Evolutionary conservation across 2,329 filamentous ascomycete genomes (phyloP).

Genomic region (Mycosphaerella sp.): DNA sequence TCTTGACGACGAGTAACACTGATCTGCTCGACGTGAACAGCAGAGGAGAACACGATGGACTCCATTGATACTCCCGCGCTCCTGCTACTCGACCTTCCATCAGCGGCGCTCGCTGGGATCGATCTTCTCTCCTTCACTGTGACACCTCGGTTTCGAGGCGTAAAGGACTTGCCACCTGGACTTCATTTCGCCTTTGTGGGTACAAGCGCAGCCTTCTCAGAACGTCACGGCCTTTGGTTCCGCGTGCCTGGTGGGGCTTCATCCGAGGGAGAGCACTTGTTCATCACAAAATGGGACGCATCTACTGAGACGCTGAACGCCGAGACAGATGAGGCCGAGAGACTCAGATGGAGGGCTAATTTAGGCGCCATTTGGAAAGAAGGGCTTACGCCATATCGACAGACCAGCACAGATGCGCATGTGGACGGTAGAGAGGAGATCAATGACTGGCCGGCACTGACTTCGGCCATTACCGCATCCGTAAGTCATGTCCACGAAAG

Average conservation of each 20-base stretch:
- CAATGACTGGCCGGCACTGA: slow-evolving; percentile 50
- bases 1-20: not conserved
- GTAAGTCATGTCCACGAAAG: not conserved
- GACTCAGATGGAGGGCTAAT: slow-evolving; percentile 50
- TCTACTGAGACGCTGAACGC: slow-evolving; percentile 42
- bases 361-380: slow-evolving; percentile 52
- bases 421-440: slow-evolving; percentile 35
- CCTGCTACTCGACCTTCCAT: slow-evolving; percentile 42
- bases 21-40: not conserved
- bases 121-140: slow-evolving; percentile 57
- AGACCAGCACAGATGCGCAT: slow-evolving; percentile 32
- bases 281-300: slow-evolving; percentile 53
- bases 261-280: slow-evolving; percentile 33
- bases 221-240: slow-evolving; percentile 59
- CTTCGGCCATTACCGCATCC: slow-evolving; percentile 42
- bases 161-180: slow-evolving; percentile 53
- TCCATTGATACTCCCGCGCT: slow-evolving; percentile 25
- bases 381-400: slow-evolving; percentile 45
- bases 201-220: slow-evolving; percentile 52
- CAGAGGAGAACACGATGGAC: slow-evolving; percentile 20
- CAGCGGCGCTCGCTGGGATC: slow-evolving; percentile 48
- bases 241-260: slow-evolving; percentile 35
- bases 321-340: slow-evolving; percentile 39
- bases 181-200: slow-evolving; percentile 58
- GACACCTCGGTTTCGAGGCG: slow-evolving; percentile 55